Conservation (phyloP, 2,329 filamentous ascomycete genomes). For the Curvularia hawaiiensis region DNA sequence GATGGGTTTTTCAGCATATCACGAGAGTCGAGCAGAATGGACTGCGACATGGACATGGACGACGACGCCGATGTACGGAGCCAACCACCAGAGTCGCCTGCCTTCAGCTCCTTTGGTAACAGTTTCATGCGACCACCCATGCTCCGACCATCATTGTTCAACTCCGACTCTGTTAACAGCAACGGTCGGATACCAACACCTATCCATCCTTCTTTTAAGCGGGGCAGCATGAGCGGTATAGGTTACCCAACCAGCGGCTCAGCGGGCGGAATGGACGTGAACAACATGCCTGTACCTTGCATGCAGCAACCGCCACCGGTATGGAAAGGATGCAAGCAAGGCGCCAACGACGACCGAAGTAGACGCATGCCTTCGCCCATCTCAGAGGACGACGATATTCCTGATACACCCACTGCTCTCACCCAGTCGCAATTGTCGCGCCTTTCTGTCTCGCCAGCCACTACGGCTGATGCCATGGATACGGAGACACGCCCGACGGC, state of each 20-base stretch:
- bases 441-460: conserved; percentile 41
- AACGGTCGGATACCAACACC: conserved; percentile 48
- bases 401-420: conserved; percentile 44
- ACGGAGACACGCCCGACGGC: conserved; percentile 18
- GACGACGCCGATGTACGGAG: conserved; percentile 42
- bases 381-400: conserved; percentile 46
- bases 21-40: conserved; percentile 28
- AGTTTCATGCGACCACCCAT: conserved; percentile 43
- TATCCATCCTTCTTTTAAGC: conserved; percentile 46
- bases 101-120: conserved; percentile 27
- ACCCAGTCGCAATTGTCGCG: conserved; percentile 47
- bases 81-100: conserved; percentile 45
- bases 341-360: conserved; percentile 30
- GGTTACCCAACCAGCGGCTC: conserved; percentile 38
- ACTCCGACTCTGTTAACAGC: conserved; percentile 23
- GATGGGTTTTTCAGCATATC: conserved; percentile 22
- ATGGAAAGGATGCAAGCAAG: conserved; percentile 28
- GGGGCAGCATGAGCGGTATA: conserved; percentile 34
- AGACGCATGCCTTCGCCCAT: conserved; percentile 49
- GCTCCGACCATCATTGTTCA: conserved; percentile 39
- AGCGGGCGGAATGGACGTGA: conserved; percentile 29
- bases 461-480: conserved; percentile 41
- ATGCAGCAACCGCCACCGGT: conserved; percentile 27
- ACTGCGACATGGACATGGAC: conserved; percentile 47
- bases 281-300: conserved; percentile 18